Base-by-base conservation (phyloP, 306 rosid genomes). In the Cajanus cajan region DNA sequence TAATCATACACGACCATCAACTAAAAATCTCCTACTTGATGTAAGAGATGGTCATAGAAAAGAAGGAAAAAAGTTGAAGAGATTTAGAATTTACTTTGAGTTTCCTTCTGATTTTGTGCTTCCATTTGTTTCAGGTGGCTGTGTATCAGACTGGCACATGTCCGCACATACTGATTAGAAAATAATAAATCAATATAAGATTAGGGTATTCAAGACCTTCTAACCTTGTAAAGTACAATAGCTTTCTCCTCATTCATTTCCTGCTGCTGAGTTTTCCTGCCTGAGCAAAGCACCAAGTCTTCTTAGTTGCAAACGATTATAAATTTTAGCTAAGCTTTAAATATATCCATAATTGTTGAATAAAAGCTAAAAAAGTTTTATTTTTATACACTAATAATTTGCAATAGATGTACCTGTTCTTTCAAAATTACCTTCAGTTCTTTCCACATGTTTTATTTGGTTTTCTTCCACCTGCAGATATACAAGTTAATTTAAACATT, bases 221-320 rank as follows among this genome's bases (percentile, higher is more conserved):
- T 47, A 78, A 94, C 98, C 96, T 84, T 78, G 82, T 89, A 94
- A 67, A 93, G 88, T 62, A 94, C 91, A 79, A 92, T 88, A 68
- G 97, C 91, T 85, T 85, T 92, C 77, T 90, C 97, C 72, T 88
- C 93, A 83, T 81, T 82, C 28, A 66, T 19, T 79, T 88, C 96
- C 68, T 71, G 83, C 68, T 71, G 83, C 63, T 80, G 79, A 71
- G 67, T 40, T 83, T 84, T 92, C 92, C 75, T 76, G 40, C 88
- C 98, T 92, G 82, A 80, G 43, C 72, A 84, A 81, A 44, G 68
- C 44, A 39, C 34, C 41, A 57, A 64, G 65, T 47, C 80, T 71
- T 82, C 13, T 82, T 57, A 78, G 61, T 81, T 71, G 62, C 7
- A 69, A 74, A 74, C 59, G 66, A 82, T 68, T 33, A 80, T 55